Evolutionary conservation across 2,329 filamentous ascomycete species (phyloP).

Genomic region (Fusarium stilboides): DNA sequence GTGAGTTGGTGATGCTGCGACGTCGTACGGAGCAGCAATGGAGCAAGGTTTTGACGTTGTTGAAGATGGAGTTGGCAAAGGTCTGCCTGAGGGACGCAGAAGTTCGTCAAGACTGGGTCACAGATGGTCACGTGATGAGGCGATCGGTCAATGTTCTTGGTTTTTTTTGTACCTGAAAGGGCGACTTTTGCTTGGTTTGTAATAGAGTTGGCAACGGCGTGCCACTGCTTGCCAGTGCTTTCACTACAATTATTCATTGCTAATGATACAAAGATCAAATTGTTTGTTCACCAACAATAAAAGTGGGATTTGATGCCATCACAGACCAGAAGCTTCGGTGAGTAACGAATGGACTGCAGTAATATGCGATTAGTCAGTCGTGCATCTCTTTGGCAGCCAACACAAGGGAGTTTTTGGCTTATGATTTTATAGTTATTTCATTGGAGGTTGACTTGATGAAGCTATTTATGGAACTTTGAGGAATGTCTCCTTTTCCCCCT

Average conservation of each 20-base stretch:
- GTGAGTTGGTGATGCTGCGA: conserved; percentile 34
- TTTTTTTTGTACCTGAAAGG: background rate
- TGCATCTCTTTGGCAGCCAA: background rate
- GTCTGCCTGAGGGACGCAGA: conserved; percentile 47
- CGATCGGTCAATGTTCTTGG: conserved; percentile 28
- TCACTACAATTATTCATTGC: conserved; percentile 11
- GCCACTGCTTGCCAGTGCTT: background rate
- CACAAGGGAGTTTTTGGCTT: background rate
- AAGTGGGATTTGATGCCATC: conserved; percentile 26
- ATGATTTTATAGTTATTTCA: background rate
- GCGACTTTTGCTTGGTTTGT: conserved; percentile 24
- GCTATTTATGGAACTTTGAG: conserved; percentile 13
- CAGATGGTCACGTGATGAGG: conserved; percentile 47
- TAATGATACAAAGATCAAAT: conserved; percentile 13
- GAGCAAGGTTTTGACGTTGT: conserved; percentile 43
- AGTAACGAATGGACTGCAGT: conserved; percentile 6
- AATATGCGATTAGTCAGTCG: conserved; percentile 37
- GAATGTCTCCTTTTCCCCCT: background rate
- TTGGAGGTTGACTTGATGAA: background rate
- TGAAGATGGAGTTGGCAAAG: conserved; percentile 49
- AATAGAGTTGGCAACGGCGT: conserved; percentile 9
- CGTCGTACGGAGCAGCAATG: conserved; percentile 38
- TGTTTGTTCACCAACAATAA: conserved; percentile 22
- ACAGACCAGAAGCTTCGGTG: conserved; percentile 44
- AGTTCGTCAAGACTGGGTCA: conserved; percentile 51